Base-by-base conservation (phyloP, 2,329 filamentous ascomycete species). In the Tricladium varicosporioides region DNA sequence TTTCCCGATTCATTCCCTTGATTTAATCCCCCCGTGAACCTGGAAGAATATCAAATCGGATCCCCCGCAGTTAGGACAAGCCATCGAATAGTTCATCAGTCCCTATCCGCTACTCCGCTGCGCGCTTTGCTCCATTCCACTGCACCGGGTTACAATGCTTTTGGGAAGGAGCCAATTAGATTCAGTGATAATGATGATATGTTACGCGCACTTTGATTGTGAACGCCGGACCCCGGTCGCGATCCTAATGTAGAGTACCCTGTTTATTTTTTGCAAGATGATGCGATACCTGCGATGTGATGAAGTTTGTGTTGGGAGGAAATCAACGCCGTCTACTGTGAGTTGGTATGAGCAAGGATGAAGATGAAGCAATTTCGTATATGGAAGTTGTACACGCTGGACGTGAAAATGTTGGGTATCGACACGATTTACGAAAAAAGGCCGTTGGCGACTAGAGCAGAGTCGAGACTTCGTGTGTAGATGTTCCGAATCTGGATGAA, bases 401-500 rank as follows among this genome's bases (percentile, higher is more conserved):
- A 19, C n/a, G 43, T 33, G 32, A 5, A 53, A 42, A 53, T 50
- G 45, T 42, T 36, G 55, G 50, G 55, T 57, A 52, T 56, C 45
- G 46, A 46, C 33, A 50, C 43, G 45, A 50, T 57, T 53, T 27
- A 7, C 22, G 51, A 53, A 40, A 33, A 53, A 44, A 54, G 51
- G 47, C 50, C 44, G 51, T 48, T 48, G 48, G 22, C 7, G 53
- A 36, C 56, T 51, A 51, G 52, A 45, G 22, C 43, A 15, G 19
- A 31, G 47, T 49, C 44, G 46, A 51, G 33, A 27, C 18, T 33
- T 48, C 11, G 55, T 53, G 51, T 51, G 55, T 50, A 54, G n/a
- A 43, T 53, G 44, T 60, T 56, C 52, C 58, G 42, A 51, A 58
- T 60, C 48, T 58, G 51, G 51, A 56, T 52, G 22, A 43, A 60